Evolutionary conservation across 1,284 basidiomycete genomes (phyloP), one percentile per base, ranked within the genome.

Genomic region (Cutaneotrichosporon dermatis): DNA sequence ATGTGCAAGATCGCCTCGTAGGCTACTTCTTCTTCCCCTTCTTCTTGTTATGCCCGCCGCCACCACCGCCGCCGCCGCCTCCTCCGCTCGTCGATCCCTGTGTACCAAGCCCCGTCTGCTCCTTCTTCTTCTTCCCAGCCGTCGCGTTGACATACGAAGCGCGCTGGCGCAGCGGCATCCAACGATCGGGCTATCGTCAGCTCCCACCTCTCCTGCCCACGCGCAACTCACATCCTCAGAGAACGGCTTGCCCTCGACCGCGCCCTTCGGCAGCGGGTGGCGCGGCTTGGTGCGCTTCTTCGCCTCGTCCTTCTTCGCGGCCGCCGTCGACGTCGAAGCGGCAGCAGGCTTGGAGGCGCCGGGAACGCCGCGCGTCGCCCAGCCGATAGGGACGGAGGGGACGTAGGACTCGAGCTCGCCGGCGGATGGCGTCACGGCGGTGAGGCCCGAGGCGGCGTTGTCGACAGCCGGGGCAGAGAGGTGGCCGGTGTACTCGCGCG

Each of bases 401-500:
- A 76, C 70, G 59, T 66, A 66, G 2, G 57, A 62, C 64, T 75
- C 73, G 34, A 75, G 58, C 16, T 76, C 75, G 15, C 57, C 68
- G 41, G 69, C 64, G 9, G 61, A 49, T 5, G 68, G 68, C n/a
- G 62, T 52, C 51, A 66, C 58, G 3, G 49, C 43, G 8, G 62
- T 42, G 9, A 64, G 35, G 6, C 61, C 42, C 2, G 64, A 46
- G 4, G 57, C 40, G 0, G 64, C 51, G 35, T 56, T 43, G 13
- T 66, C 64, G 13, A 63, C 56, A 9, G 70, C 54, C 4, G 64
- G 63, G 5, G 66, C 60, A 11, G 62, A n/a, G 9, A 75, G 68
- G 37, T 73, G 64, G 55, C 81, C 83, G 44, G 86, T 80, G 79
- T 85, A 92, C 44, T 83, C 85, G 43, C 83, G 82, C 66, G 83